These are phyloP conservation scores for Mrakia blollopis DNA, from an alignment of 768 basidiomycete species.

Conservation along the genomic window DNA sequence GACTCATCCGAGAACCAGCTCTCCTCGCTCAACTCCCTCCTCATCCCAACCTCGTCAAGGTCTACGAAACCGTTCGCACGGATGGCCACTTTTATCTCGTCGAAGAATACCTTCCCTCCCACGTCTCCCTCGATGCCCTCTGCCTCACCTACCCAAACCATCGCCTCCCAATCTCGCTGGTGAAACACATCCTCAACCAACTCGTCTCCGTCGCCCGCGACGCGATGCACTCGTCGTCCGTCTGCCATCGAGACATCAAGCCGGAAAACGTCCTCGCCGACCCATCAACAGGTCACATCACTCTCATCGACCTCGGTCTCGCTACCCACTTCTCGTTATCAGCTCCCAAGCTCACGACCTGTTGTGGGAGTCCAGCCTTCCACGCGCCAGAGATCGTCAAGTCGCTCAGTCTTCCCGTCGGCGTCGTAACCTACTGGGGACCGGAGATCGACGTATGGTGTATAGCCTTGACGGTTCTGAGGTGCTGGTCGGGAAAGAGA, in stretches of 20 bases:
- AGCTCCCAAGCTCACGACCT: constrained; percentile 47
- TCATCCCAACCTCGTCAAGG: constrained; percentile 47
- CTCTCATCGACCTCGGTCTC: constrained; percentile 48
- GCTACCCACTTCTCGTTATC: constrained; percentile 47
- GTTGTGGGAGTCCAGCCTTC: constrained; percentile 40
- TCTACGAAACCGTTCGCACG: constrained; percentile 46
- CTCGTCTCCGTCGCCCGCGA: constrained; percentile 45
- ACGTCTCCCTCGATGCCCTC: constrained; percentile 43
- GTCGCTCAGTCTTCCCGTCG: constrained; percentile 44
- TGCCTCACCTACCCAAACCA: constrained; percentile 24
- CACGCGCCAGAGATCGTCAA: constrained; percentile 48
- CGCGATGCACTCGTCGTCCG: constrained; percentile 43
- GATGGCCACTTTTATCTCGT: constrained; percentile 49
- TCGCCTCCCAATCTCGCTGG: constrained; percentile 27
- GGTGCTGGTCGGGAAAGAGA: constrained; percentile 42
- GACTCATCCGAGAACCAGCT: constrained; percentile 48
- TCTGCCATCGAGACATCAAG: constrained; percentile 45
- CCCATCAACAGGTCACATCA: constrained; percentile 43
- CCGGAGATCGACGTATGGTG: constrained; percentile 52
- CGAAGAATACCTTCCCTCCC: constrained; percentile 39
- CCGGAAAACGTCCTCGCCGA: constrained; percentile 39
- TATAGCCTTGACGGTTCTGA: constrained; percentile 46
- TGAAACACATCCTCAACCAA: constrained; percentile 44
- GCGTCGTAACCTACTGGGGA: constrained; percentile 41
- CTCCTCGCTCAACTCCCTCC: constrained; percentile 47